Evolutionary conservation across 805 yeast genomes (phyloP).

Genomic region (Saccharomycopsis sp.): DNA sequence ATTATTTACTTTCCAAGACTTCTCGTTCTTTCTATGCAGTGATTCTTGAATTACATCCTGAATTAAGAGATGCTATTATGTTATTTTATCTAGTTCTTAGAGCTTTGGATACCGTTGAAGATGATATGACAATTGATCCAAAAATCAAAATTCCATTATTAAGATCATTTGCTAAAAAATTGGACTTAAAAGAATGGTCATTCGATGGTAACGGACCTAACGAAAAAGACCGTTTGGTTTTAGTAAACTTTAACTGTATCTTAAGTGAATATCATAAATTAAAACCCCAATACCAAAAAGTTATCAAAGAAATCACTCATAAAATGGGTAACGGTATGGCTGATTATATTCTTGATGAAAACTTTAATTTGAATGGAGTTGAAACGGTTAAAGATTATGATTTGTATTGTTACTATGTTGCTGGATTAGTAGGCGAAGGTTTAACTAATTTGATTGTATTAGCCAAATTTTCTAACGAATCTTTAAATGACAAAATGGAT

Average conservation of each 20-base stretch:
- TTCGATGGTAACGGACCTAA: constrained; percentile 63
- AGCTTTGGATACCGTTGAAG: constrained; percentile 93
- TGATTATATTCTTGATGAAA: constrained; percentile 68
- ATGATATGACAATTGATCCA: constrained; percentile 81
- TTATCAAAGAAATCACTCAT: constrained; percentile 64
- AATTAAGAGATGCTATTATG: constrained; percentile 70
- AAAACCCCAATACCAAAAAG: constrained; percentile 65
- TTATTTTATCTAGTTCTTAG: constrained; percentile 77
- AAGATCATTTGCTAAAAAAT: constrained; percentile 53
- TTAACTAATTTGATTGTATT: constrained; percentile 70
- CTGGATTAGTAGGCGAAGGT: constrained; percentile 97
- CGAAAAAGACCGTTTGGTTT: constrained; percentile 73
- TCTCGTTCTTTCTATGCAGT: constrained; percentile 95
- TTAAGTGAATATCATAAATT: constrained; percentile 63
- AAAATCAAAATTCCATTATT: constrained; percentile 64
- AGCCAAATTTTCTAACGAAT: constrained; percentile 57
- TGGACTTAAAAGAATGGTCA: constrained; percentile 65
- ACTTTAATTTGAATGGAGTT: constrained; percentile 73
- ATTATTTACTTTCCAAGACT: constrained; percentile 51
- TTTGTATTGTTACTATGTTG: constrained; percentile 91
- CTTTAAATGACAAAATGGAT: constrained; percentile 37
- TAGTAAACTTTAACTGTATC: constrained; percentile 67
- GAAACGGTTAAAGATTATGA: constrained; percentile 73
- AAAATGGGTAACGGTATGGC: constrained; percentile 99
- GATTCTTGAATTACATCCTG: constrained; percentile 84